These are phyloP conservation scores for Mesotaenium endlicherianum DNA, from an alignment of 139 green algal genomes.

Conservation along the genomic window DNA sequence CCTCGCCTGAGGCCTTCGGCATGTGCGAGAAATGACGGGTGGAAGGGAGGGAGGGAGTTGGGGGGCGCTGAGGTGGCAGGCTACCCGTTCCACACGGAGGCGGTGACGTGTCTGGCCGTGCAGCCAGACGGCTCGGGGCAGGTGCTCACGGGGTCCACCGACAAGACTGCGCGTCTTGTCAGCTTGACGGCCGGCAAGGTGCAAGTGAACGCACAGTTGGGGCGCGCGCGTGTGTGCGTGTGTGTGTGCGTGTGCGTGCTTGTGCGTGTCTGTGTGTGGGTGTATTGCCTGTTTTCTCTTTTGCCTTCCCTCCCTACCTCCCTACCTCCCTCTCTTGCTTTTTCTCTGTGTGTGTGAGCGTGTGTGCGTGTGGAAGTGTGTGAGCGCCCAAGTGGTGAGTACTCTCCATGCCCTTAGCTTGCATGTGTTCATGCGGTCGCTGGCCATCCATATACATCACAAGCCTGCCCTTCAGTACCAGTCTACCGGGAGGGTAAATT, in stretches of 20 bases:
- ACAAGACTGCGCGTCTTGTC: slow-evolving; percentile 16
- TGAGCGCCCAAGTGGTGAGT: no score
- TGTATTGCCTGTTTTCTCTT: background rate
- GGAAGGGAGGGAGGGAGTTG: background rate
- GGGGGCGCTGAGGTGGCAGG: slow-evolving; percentile 15
- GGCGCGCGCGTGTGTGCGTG: background rate
- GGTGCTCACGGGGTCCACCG: slow-evolving; percentile 28
- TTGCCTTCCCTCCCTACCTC: background rate
- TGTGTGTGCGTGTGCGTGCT: background rate
- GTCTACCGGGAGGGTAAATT: no score
- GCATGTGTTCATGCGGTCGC: no score
- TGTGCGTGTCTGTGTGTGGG: background rate
- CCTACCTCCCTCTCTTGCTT: background rate
- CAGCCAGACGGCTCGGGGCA: background rate
- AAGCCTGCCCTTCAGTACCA: no score
- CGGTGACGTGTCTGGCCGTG: slow-evolving; percentile 71
- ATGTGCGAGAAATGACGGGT: background rate
- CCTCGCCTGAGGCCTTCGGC: background rate
- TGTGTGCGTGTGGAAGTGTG: no score
- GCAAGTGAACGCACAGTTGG: background rate
- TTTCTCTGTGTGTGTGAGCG: no score
- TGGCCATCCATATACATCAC: no score
- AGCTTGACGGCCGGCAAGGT: slow-evolving; percentile 11
- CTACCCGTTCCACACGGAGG: slow-evolving; percentile 69
- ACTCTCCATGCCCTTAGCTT: no score